Conservation (phyloP, 208 protist genomes). For the Wallacemonas sp. region DNA sequence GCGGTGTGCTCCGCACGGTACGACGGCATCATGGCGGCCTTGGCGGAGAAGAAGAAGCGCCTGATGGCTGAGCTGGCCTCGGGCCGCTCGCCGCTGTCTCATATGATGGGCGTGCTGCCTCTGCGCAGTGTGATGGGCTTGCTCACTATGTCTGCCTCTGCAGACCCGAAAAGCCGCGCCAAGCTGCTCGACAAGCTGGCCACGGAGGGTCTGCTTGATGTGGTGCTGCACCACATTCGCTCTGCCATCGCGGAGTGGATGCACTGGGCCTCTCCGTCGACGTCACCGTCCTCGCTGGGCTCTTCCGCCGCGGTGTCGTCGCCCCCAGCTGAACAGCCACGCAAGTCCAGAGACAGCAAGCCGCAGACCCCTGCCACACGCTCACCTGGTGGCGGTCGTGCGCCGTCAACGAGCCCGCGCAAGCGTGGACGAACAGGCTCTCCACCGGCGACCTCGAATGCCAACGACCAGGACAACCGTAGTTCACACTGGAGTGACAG, state of each 20-base stretch:
- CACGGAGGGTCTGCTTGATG: conserved; percentile 63
- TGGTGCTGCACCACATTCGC: conserved; percentile 44
- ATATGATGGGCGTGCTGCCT: conserved; percentile 51
- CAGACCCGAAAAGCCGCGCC: conserved; percentile 56
- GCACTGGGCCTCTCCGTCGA: not conserved
- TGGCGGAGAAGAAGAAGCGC: conserved; percentile 72
- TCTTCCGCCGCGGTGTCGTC: not conserved
- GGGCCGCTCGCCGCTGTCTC: conserved; percentile 42
- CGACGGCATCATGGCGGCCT: conserved; percentile 57
- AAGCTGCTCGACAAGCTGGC: conserved; percentile 76
- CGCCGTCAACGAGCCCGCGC: too few species aligned
- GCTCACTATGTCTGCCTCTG: conserved; percentile 63
- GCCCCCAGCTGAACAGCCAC: not conserved
- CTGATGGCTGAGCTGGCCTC: conserved; percentile 64
- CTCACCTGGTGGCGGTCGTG: too few species aligned
- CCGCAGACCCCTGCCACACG: too few species aligned
- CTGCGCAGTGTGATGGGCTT: conserved; percentile 62
- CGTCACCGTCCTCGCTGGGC: not conserved
- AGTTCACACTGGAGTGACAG: not conserved
- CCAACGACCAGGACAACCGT: too few species aligned
- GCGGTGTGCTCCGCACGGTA: conserved; percentile 87
- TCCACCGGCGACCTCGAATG: too few species aligned
- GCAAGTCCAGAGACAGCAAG: too few species aligned
- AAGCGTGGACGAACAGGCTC: too few species aligned
- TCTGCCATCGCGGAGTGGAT: conserved; percentile 10